Conservation (phyloP, 768 basidiomycete species). For the Chalciporus piperatus region DNA sequence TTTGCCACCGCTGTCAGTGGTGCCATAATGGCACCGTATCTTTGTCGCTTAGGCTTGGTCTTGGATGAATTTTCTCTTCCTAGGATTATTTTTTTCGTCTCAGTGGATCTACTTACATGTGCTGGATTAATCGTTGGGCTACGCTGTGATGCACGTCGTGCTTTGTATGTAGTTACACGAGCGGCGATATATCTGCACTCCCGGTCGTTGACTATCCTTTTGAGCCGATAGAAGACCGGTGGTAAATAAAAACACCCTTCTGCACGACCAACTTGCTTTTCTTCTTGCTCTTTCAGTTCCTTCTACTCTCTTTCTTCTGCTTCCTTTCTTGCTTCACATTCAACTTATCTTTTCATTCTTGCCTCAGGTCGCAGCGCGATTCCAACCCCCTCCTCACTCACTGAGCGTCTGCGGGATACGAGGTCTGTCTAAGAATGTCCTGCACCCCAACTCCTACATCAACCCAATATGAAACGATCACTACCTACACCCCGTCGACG, state of each 20-base stretch:
- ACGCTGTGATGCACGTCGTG: too few species aligned
- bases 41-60: neutral
- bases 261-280: neutral
- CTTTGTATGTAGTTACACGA: neutral
- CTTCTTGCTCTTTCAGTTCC: constrained; percentile 10
- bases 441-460: constrained; percentile 44
- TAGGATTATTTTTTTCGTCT: too few species aligned
- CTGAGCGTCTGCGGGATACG: neutral
- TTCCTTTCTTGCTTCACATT: neutral
- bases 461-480: constrained; percentile 40
- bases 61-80: neutral
- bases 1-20: constrained; percentile 44
- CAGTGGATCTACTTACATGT: too few species aligned
- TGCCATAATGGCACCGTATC: constrained; percentile 62
- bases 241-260: constrained; percentile 1
- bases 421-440: constrained; percentile 23
- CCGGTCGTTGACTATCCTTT: neutral
- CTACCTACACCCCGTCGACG: constrained; percentile 34
- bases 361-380: neutral
- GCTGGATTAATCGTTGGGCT: neutral
- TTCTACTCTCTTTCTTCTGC: neutral
- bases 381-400: neutral
- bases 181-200: neutral
- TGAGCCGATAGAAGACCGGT: neutral
- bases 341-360: neutral